Conservation (phyloP, 305 asterid species). For the Plantago coronopus region DNA sequence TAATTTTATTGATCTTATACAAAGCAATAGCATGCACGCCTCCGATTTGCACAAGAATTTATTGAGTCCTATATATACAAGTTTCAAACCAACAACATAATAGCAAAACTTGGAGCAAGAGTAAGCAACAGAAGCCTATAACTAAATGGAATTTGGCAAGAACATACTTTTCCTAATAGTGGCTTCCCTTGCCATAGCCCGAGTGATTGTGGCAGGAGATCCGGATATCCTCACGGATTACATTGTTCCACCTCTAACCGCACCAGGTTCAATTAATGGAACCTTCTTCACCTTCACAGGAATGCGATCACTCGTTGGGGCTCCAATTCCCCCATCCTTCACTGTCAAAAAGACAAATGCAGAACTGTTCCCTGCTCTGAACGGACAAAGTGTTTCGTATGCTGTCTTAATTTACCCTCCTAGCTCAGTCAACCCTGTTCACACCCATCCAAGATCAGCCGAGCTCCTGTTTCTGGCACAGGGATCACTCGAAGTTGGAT, state of each 20-base stretch:
- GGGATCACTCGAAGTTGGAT: slow-evolving; percentile 54
- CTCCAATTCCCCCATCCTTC: slow-evolving; percentile 32
- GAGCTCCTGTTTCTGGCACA: slow-evolving; percentile 45
- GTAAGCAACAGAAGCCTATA: background rate
- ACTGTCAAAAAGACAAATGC: slow-evolving; percentile 35
- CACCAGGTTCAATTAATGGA: slow-evolving; percentile 19
- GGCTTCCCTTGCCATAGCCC: slow-evolving; percentile 26
- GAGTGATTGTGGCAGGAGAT: slow-evolving; percentile 33
- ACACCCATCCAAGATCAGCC: slow-evolving; percentile 56
- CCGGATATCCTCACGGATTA: slow-evolving; percentile 56
- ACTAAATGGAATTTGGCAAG: slow-evolving; percentile 23
- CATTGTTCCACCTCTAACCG: slow-evolving; percentile 28
- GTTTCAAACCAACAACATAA: background rate
- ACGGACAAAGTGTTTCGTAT: slow-evolving; percentile 54
- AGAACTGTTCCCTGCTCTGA: slow-evolving; percentile 47
- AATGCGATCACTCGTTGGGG: slow-evolving; percentile 34
- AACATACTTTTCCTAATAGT: slow-evolving; percentile 15
- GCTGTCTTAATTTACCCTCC: slow-evolving; percentile 47
- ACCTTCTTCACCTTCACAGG: slow-evolving; percentile 53
- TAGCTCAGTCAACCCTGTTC: slow-evolving; percentile 48
- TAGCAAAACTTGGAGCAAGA: background rate
- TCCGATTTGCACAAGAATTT: slow-evolving; percentile 13
- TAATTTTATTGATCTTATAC: no score
- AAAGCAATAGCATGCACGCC: slow-evolving; percentile 9
- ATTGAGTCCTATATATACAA: slow-evolving; percentile 14